Conservation (phyloP, 768 basidiomycete genomes). For the Rhizopogon vulgaris region DNA sequence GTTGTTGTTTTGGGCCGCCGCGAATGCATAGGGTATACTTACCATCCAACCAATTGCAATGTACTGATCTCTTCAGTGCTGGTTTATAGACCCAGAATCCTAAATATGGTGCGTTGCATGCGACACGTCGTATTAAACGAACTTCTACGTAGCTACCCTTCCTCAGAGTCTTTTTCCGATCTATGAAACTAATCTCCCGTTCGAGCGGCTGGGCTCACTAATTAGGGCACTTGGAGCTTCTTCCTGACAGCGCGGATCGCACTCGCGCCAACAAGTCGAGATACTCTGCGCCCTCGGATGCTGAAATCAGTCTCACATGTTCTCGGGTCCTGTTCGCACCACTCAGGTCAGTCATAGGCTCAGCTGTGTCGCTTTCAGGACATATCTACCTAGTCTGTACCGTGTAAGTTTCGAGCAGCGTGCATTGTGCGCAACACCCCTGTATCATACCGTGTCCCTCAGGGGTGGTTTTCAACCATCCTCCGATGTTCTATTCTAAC, state of each 20-base stretch:
- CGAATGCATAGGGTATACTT: too few relatives aligned
- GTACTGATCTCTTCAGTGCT: not conserved
- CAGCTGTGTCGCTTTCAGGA: not conserved
- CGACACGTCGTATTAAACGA: not conserved
- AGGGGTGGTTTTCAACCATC: not conserved
- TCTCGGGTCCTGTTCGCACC: not conserved
- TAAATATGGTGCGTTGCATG: not conserved
- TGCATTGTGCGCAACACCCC: not conserved
- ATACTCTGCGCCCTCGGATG: not conserved
- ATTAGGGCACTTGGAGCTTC: not conserved
- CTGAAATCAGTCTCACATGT: not conserved
- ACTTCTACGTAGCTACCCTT: not conserved
- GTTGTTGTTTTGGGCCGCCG: not conserved
- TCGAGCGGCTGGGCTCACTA: not conserved
- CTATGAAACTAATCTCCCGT: not conserved
- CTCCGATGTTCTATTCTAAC: not conserved
- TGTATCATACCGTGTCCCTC: not conserved
- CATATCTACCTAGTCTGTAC: not conserved
- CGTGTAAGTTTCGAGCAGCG: not conserved
- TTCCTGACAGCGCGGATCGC: not conserved
- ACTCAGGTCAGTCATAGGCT: not conserved
- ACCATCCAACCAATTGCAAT: not conserved
- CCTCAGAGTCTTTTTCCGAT: not conserved
- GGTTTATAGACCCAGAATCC: not conserved
- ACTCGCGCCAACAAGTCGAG: not conserved